A percentile compares a stretch with the other conserved stretches of the same genome.
Evolutionary conservation across 208 protist genomes (phyloP).

Genomic region (Hexamita inflata): DNA sequence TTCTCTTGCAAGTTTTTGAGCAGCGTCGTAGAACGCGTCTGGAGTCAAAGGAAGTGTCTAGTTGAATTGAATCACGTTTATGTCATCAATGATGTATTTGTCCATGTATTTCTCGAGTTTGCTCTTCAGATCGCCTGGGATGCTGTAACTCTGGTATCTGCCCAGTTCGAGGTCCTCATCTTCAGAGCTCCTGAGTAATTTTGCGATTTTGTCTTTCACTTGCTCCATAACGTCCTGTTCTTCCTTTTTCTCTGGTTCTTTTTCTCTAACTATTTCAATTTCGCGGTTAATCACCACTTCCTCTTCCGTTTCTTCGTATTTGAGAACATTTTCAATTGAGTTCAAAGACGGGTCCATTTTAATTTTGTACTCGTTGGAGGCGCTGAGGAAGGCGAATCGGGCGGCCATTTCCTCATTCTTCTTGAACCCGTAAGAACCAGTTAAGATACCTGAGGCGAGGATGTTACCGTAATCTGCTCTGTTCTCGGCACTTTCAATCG

Average conservation of each 20-base stretch:
- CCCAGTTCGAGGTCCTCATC: not conserved
- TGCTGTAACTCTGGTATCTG: not conserved
- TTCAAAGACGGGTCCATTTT: not conserved
- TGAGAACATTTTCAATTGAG: not conserved
- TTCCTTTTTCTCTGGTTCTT: not conserved
- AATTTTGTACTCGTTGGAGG: not conserved
- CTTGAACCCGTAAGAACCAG: not conserved
- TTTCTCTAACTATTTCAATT: not conserved
- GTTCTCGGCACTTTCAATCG: not conserved
- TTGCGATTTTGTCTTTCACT: no score
- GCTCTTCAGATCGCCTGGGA: not conserved
- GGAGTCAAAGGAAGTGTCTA: not conserved
- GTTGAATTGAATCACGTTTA: not conserved
- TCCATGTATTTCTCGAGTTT: not conserved
- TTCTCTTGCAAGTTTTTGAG: not conserved
- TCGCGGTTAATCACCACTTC: not conserved
- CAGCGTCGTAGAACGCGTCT: not conserved
- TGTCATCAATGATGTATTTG: not conserved
- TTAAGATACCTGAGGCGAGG: not conserved
- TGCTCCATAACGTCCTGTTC: no score
- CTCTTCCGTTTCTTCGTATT: not conserved
- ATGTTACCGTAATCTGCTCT: not conserved
- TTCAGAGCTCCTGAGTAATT: no score
- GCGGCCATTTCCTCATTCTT: not conserved
- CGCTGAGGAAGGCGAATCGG: not conserved